These are phyloP conservation scores for Pleurotus pulmonarius DNA, from an alignment of 768 basidiomycete genomes.

Conservation along the genomic window DNA sequence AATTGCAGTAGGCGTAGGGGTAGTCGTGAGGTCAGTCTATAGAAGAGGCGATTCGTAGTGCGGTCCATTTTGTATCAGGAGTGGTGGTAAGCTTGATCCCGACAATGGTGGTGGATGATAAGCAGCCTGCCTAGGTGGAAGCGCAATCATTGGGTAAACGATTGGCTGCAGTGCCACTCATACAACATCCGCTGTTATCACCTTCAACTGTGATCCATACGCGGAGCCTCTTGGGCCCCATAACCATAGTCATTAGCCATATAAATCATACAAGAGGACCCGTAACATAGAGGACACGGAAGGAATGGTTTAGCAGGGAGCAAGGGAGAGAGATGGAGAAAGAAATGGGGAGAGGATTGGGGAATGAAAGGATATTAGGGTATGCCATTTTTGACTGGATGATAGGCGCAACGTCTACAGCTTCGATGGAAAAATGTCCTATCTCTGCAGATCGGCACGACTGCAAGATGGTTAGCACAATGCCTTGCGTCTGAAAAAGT, in stretches of 20 bases:
- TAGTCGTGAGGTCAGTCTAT: no score
- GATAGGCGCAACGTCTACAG: not conserved
- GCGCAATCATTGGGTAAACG: no score
- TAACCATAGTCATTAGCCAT: not conserved
- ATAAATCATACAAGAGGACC: not conserved
- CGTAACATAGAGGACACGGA: not conserved
- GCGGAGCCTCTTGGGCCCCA: no score
- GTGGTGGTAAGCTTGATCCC: no score
- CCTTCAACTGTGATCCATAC: no score
- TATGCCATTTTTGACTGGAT: not conserved
- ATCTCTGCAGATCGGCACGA: slow-evolving; percentile 42
- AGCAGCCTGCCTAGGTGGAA: no score
- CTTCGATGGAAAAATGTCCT: slow-evolving; percentile 4
- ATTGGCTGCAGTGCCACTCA: no score
- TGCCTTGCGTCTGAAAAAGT: not conserved
- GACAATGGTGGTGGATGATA: no score
- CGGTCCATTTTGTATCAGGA: no score
- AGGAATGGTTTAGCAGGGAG: not conserved
- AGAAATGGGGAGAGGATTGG: not conserved
- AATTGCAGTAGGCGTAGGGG: no score
- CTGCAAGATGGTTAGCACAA: slow-evolving; percentile 22
- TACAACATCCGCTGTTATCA: no score
- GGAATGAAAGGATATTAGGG: not conserved
- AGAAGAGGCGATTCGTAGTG: no score
- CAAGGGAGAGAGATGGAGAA: not conserved